Evolutionary conservation across 176 grass and related monocot species (phyloP).

Genomic region (Phragmites australis): DNA sequence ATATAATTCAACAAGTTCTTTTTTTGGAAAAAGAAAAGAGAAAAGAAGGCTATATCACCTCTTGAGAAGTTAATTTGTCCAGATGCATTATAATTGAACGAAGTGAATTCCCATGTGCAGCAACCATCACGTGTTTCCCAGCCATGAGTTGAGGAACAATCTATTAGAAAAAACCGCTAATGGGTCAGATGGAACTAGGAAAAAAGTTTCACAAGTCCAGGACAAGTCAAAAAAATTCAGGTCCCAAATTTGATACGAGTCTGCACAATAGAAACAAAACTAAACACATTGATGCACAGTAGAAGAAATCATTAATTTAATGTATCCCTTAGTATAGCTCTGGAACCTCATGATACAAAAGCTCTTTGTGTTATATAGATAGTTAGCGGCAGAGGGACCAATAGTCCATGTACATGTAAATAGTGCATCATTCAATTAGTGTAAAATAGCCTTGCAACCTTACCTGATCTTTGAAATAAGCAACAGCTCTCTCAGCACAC

Average conservation of each 20-base stretch:
- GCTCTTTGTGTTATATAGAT: neutral
- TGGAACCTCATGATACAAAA: neutral
- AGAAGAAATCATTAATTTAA: neutral
- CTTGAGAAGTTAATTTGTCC: conserved; percentile 91
- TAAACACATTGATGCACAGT: neutral
- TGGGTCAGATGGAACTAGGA: neutral
- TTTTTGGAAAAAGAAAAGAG: neutral
- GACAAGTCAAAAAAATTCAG: neutral
- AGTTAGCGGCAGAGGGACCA: neutral
- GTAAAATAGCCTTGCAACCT: neutral
- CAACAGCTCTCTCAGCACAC: conserved; percentile 94
- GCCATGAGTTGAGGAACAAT: conserved; percentile 53
- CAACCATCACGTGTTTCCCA: conserved; percentile 98
- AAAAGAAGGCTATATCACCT: conserved; percentile 45
- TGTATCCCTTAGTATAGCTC: neutral
- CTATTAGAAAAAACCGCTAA: neutral
- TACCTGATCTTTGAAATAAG: conserved; percentile 92
- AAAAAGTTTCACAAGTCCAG: neutral
- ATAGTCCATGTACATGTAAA: conserved; percentile 8
- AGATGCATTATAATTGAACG: conserved; percentile 99
- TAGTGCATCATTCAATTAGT: neutral
- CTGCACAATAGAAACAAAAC: neutral
- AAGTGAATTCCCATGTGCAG: conserved; percentile 94
- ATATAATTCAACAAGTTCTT: neutral
- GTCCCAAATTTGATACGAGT: neutral